Evolutionary conservation across 2,329 filamentous ascomycete species (phyloP).

Genomic region (Bipolaris sorokiniana): DNA sequence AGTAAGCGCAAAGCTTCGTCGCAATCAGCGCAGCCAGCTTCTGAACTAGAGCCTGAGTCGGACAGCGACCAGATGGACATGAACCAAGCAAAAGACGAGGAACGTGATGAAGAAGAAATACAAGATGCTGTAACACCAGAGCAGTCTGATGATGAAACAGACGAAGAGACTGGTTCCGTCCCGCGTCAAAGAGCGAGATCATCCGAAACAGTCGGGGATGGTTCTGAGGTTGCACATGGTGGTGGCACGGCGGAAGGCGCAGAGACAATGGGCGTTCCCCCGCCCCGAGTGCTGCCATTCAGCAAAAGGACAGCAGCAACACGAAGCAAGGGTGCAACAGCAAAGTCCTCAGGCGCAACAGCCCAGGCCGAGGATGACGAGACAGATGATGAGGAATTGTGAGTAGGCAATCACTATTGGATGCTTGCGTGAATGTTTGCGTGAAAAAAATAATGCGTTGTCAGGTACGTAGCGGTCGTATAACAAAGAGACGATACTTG

Average conservation of each 20-base stretch:
- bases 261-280: constrained; percentile 34
- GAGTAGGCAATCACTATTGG: not conserved
- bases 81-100: constrained; percentile 36
- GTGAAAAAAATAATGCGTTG: not conserved
- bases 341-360: constrained; percentile 16
- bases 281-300: constrained; percentile 47
- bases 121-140: constrained; percentile 42
- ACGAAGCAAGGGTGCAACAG: constrained; percentile 24
- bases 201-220: constrained; percentile 27
- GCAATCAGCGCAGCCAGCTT: constrained; percentile 30
- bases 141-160: constrained; percentile 46
- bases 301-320: constrained; percentile 23
- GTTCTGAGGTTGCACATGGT: constrained; percentile 22
- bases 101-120: constrained; percentile 33
- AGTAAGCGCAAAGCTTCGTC: constrained; percentile 46
- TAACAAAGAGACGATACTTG: not conserved
- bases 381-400: constrained; percentile 49
- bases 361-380: constrained; percentile 33
- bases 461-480: not conserved
- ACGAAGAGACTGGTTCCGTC: constrained; percentile 38
- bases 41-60: constrained; percentile 21
- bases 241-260: constrained; percentile 20
- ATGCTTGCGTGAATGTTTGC: not conserved
- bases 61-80: constrained; percentile 46
- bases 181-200: constrained; percentile 16